Conservation (phyloP, 2,329 filamentous ascomycete genomes). For the Fusarium heterosporum region DNA sequence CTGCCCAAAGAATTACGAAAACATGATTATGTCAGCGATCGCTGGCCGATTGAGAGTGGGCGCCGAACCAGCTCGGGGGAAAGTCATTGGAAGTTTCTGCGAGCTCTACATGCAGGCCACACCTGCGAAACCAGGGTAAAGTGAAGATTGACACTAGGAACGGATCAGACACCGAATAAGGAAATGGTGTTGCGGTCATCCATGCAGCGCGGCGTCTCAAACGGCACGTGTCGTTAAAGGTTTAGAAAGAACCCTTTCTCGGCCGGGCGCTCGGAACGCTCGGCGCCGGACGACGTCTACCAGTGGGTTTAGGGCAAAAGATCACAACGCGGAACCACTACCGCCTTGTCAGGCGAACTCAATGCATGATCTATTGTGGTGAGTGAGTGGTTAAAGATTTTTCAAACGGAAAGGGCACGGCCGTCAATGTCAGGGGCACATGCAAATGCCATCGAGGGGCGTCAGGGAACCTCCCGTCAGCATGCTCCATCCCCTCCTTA, state of each 20-base stretch:
- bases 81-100: constrained; percentile 36
- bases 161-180: constrained; percentile 43
- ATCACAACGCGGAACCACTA: constrained; percentile 28
- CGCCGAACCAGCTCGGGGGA: constrained; percentile 34
- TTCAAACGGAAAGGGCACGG: constrained; percentile 26
- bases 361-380: constrained; percentile 17
- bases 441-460: constrained; percentile 36
- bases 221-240: constrained; percentile 35
- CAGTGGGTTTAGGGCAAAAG: constrained; percentile 13
- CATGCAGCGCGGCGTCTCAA: constrained; percentile 39
- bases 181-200: constrained; percentile 45
- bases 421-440: constrained; percentile 8
- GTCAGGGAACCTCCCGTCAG: constrained; percentile 43
- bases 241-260: constrained; percentile 39
- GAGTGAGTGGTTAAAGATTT: constrained; percentile 6
- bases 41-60: constrained; percentile 25
- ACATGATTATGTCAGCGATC: constrained; percentile 37
- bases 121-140: constrained; percentile 40
- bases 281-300: constrained; percentile 33
- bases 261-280: constrained; percentile 32
- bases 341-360: constrained; percentile 34
- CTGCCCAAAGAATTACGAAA: background rate
- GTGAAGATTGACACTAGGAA: constrained; percentile 35
- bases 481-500: constrained; percentile 36
- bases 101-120: constrained; percentile 34